A percentile compares a stretch with the other conserved stretches of the same genome.
Conservation (phyloP, 768 basidiomycete genomes). For the Kwoniella mangroviensis region DNA sequence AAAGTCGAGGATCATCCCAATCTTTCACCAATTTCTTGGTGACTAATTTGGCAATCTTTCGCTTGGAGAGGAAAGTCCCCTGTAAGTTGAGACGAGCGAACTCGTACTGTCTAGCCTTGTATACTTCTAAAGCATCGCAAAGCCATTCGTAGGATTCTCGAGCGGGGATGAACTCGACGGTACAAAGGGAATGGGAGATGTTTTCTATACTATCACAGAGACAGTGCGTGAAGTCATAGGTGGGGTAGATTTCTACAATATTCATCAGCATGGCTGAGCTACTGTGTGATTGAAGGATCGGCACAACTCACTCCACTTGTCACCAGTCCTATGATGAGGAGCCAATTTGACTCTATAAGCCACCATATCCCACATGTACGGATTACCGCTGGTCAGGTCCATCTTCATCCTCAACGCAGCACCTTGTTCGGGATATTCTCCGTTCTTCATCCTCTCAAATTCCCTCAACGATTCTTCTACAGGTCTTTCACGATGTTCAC, state of each 20-base stretch:
- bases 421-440: conserved; percentile 86
- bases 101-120: conserved; percentile 96
- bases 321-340: conserved; percentile 88
- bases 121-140: conserved; percentile 94
- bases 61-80: conserved; percentile 95
- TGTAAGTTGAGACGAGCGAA: conserved; percentile 91
- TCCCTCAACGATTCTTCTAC: conserved; percentile 83
- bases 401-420: conserved; percentile 97
- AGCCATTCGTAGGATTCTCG: conserved; percentile 99
- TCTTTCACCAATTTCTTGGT: conserved; percentile 79
- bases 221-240: conserved; percentile 99
- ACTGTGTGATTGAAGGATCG: background rate
- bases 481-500: conserved; percentile 83
- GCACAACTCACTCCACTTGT: conserved; percentile 73
- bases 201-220: conserved; percentile 98
- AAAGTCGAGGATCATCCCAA: conserved; percentile 97
- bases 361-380: conserved; percentile 99
- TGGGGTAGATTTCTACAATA: conserved; percentile 76
- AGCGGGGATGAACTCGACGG: conserved; percentile 91
- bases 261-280: conserved; percentile 1
- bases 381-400: conserved; percentile 87
- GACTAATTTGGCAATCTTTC: conserved; percentile 88
- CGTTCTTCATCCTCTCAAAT: conserved; percentile 90
- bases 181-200: conserved; percentile 97
- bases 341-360: conserved; percentile 91